Conservation (phyloP, 129 eudicot genomes). For the Tanacetum coccineum region DNA sequence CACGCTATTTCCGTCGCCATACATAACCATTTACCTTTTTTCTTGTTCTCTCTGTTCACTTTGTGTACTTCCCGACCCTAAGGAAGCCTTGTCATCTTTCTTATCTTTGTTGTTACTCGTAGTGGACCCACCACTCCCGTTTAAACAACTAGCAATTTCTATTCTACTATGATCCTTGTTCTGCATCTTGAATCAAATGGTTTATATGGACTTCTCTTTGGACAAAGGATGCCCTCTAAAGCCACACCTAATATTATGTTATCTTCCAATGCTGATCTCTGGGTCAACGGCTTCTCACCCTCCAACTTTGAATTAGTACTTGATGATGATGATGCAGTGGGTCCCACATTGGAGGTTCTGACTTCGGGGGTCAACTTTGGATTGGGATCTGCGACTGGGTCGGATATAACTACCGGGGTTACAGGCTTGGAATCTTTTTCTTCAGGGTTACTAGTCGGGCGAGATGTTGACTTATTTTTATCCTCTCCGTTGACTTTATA, state of each 20-base stretch:
- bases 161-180: slow-evolving; percentile 12
- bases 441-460: slow-evolving; percentile 35
- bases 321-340: slow-evolving; percentile 13
- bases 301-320: too few species aligned
- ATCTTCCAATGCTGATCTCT: slow-evolving; percentile 52
- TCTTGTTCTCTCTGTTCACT: slow-evolving; percentile 50
- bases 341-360: slow-evolving; percentile 20
- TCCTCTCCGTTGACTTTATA: slow-evolving; percentile 49
- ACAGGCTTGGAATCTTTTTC: slow-evolving; percentile 35
- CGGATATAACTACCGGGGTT: slow-evolving; percentile 18
- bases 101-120: slow-evolving; percentile 30
- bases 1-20: slow-evolving; percentile 1
- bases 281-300: too few species aligned
- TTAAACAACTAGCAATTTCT: not conserved
- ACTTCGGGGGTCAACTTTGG: slow-evolving; percentile 27
- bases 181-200: slow-evolving; percentile 70
- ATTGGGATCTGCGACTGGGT: slow-evolving; percentile 23
- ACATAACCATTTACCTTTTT: slow-evolving; percentile 25
- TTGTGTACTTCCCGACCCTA: slow-evolving; percentile 11
- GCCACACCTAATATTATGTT: slow-evolving; percentile 85
- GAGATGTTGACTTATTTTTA: slow-evolving; percentile 44
- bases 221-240: slow-evolving; percentile 73
- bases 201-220: slow-evolving; percentile 64
- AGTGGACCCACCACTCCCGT: slow-evolving; percentile 37
- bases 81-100: slow-evolving; percentile 42